These are phyloP conservation scores for Sutorius eximius DNA, from an alignment of 1,284 basidiomycete species.

Conservation along the genomic window DNA sequence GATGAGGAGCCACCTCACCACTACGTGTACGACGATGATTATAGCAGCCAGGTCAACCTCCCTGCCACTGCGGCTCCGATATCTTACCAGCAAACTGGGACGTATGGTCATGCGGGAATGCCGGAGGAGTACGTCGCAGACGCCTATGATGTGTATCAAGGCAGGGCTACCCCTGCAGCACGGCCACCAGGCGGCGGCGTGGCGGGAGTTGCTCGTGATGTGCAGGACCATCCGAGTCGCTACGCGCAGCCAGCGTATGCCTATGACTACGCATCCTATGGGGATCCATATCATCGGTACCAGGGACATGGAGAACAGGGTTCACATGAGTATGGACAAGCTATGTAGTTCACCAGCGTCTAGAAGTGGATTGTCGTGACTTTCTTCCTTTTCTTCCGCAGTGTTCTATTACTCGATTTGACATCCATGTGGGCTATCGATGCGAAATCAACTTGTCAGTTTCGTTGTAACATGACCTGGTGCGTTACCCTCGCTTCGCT, in stretches of 20 bases:
- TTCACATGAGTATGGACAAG: conserved; percentile 34
- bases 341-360: conserved; percentile 27
- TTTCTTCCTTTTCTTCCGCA: conserved; percentile 15
- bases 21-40: conserved; percentile 58
- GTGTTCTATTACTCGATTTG: conserved; percentile 36
- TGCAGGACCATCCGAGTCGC: conserved; percentile 41
- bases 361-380: conserved; percentile 17
- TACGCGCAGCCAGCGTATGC: conserved; percentile 25
- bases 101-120: conserved; percentile 29
- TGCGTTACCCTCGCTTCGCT: not conserved
- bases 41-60: conserved; percentile 60
- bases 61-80: conserved; percentile 55
- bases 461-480: not conserved
- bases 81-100: conserved; percentile 38
- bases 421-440: conserved; percentile 1
- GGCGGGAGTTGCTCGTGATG: conserved; percentile 28
- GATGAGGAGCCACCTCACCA: conserved; percentile 48
- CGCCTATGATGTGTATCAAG: conserved; percentile 53
- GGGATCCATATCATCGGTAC: conserved; percentile 32
- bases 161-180: conserved; percentile 38
- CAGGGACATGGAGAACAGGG: conserved; percentile 33
- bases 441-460: conserved; percentile 5
- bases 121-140: conserved; percentile 39
- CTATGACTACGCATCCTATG: conserved; percentile 32
- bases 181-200: conserved; percentile 22